These are phyloP conservation scores for Neurospora intermedia DNA, from an alignment of 495 filamentous ascomycete genomes.

Conservation along the genomic window DNA sequence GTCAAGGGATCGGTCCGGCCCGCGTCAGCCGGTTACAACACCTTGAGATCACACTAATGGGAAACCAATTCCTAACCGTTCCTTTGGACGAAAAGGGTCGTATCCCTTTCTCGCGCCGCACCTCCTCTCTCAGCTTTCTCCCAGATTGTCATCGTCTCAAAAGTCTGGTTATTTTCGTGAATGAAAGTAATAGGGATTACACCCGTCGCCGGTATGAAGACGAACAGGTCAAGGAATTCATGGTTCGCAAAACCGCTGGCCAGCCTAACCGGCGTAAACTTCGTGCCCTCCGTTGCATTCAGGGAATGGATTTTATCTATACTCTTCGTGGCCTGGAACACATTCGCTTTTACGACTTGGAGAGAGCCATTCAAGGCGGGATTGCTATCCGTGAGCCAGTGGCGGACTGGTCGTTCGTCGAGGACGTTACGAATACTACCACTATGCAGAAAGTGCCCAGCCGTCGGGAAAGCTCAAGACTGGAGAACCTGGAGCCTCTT, in stretches of 20 bases:
- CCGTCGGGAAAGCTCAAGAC: slow-evolving; percentile 3
- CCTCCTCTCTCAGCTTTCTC: slow-evolving; percentile 16
- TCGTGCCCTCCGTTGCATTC: slow-evolving; percentile 22
- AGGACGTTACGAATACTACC: slow-evolving; percentile 20
- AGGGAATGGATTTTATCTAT: slow-evolving; percentile 30
- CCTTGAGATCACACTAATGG: slow-evolving; percentile 25
- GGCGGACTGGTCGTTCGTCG: slow-evolving; percentile 23
- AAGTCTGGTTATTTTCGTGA: slow-evolving; percentile 25
- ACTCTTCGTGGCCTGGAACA: slow-evolving; percentile 27
- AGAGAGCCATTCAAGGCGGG: slow-evolving; percentile 3
- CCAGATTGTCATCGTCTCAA: slow-evolving; percentile 20
- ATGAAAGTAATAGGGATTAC: slow-evolving; percentile 13
- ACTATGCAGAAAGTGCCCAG: slow-evolving; percentile 8
- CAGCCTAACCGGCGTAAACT: slow-evolving; percentile 24
- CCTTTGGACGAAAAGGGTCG: background rate
- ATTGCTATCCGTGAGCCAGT: slow-evolving; percentile 4
- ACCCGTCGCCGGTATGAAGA: slow-evolving; percentile 21
- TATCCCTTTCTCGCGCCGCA: slow-evolving; percentile 16
- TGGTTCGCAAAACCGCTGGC: slow-evolving; percentile 15
- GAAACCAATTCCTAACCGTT: slow-evolving; percentile 13
- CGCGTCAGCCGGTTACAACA: slow-evolving; percentile 26
- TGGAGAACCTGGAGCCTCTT: slow-evolving; percentile 19
- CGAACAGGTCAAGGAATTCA: slow-evolving; percentile 6
- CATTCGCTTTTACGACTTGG: slow-evolving; percentile 25
- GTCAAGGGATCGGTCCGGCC: slow-evolving; percentile 19